Evolutionary conservation across 2,329 filamentous ascomycete species (phyloP).

Genomic region (Huntiella abstrusa): DNA sequence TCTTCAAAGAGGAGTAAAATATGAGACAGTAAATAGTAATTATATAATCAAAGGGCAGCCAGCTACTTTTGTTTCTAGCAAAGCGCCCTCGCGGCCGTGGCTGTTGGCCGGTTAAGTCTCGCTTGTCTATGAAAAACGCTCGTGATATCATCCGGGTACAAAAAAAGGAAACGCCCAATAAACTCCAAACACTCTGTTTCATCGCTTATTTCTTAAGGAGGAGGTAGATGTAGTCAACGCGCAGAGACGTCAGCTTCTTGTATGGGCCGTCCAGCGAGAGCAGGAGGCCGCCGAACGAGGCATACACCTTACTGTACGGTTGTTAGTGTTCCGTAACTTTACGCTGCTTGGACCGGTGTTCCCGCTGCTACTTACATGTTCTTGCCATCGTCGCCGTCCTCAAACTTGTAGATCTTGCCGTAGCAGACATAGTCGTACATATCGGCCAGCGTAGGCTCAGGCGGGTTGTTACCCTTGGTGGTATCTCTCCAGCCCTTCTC

Average conservation of each 20-base stretch:
- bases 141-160: slow-evolving; percentile 7
- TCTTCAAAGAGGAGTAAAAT: slow-evolving; percentile 1
- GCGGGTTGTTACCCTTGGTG: slow-evolving; percentile 29
- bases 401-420: slow-evolving; percentile 77
- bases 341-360: too few species aligned
- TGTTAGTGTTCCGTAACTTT: slow-evolving; percentile 3
- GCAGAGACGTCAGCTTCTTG: slow-evolving; percentile 80
- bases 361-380: slow-evolving; percentile 49
- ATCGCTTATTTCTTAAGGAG: slow-evolving; percentile 57
- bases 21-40: slow-evolving; percentile 1
- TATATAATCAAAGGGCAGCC: slow-evolving; percentile 1
- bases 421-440: slow-evolving; percentile 78
- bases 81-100: neutral
- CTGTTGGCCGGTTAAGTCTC: slow-evolving; percentile 1
- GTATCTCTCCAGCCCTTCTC: slow-evolving; percentile 67
- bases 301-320: slow-evolving; percentile 59
- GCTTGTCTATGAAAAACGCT: slow-evolving; percentile 10
- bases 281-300: slow-evolving; percentile 82
- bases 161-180: neutral
- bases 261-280: slow-evolving; percentile 86
- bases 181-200: neutral
- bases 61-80: neutral
- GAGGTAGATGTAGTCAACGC: slow-evolving; percentile 87
- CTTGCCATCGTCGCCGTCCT: slow-evolving; percentile 59
- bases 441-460: slow-evolving; percentile 48